Base-by-base conservation (phyloP, 371 early-diverging fungal species). In the Saksenaea oblongispora region DNA sequence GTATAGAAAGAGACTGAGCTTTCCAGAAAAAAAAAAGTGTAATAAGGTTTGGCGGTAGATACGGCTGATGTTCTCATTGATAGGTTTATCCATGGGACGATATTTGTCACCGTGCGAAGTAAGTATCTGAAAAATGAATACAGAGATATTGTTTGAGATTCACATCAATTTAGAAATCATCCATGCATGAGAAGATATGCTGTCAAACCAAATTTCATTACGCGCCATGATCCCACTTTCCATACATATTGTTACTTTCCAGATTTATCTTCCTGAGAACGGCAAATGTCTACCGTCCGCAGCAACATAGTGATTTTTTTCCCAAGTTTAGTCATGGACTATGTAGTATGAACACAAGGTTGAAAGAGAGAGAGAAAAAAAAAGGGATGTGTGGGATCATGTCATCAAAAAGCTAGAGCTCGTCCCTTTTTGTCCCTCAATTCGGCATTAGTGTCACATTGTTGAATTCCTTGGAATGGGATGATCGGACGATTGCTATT, bases 171-270 rank as follows among this genome's bases (percentile, higher is more conserved):
- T 39, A 39, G 39, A 39, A 39, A n/a, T 39, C n/a, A n/a, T 39
- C 39, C 39, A 39, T 39, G 24, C 47, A 47, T 22, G 47, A 22
- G 22, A n/a, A 47, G n/a, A 47, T 47, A 22, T 3, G 24, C 47
- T 47, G 47, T 47, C 47, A 47, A 47, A n/a, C 47, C 47, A 47
- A 47, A 47, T 47, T 47, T 47, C 5, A 47, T 47, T 47, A 22
- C n/a, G 22, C 47, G 47, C 24, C 47, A 47, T 47, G 47, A 47
- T 47, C 47, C 47, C 47, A 47, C 47, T 47, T 47, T 47, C 24
- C 47, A 47, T 22, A 18, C 47, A n/a, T 11, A 11, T 3, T 47
- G 47, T 8, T 18, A 47, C 24, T 47, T n/a, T 22, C 47, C 47
- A 22, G 24, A 47, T 47, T 18, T n/a, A 22, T 47, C 17, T 22